These are phyloP conservation scores for Viridothelium virens DNA, from an alignment of 495 filamentous ascomycete genomes.

Conservation along the genomic window DNA sequence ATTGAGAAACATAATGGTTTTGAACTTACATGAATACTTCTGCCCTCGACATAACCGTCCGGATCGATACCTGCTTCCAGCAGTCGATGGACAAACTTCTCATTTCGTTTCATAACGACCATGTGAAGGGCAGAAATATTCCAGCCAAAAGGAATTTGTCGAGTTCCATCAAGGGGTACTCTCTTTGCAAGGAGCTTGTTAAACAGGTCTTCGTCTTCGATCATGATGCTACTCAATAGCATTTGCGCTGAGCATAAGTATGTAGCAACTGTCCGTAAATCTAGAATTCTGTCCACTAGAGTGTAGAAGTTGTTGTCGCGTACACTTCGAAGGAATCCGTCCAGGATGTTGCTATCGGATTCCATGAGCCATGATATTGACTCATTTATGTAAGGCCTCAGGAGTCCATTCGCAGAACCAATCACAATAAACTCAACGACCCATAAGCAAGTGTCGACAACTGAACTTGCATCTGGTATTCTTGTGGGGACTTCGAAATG, in stretches of 20 bases:
- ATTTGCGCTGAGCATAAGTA: neutral
- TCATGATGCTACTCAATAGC: neutral
- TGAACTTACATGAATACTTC: neutral
- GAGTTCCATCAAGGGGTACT: neutral
- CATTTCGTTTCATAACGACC: neutral
- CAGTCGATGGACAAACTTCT: neutral
- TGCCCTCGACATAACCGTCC: neutral
- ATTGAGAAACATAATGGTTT: neutral
- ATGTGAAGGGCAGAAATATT: neutral
- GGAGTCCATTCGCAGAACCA: neutral
- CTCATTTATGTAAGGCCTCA: neutral
- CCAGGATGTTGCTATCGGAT: neutral
- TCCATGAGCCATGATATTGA: neutral
- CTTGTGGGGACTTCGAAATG: neutral
- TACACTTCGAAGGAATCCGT: neutral
- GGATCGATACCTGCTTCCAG: neutral
- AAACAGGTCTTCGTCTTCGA: neutral
- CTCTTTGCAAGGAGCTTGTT: neutral
- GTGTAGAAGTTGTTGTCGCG: neutral
- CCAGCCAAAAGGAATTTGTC: neutral
- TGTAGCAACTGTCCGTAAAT: neutral
- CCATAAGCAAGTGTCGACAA: neutral
- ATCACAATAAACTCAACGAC: neutral
- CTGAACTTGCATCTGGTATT: neutral
- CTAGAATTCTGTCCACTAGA: neutral